These are phyloP conservation scores for Globisporangium radiosum DNA, from an alignment of 352 stramenopile species.

Conservation along the genomic window DNA sequence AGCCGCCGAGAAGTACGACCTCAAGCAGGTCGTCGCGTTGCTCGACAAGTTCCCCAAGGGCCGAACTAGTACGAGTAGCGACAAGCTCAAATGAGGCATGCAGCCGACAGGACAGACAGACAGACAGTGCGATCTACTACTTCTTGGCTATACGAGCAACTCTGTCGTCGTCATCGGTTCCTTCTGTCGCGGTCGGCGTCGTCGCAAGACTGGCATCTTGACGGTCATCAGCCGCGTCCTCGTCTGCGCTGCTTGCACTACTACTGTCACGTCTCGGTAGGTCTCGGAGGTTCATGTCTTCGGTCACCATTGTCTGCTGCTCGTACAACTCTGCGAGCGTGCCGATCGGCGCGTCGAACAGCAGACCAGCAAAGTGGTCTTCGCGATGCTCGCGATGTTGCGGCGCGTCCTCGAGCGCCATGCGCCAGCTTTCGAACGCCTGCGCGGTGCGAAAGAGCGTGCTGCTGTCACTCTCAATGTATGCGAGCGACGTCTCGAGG, in stretches of 20 bases:
- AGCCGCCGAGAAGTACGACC: conserved; percentile 70
- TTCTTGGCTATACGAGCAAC: background rate
- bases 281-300: conserved; percentile 34
- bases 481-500: conserved; percentile 50
- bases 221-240: background rate
- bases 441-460: conserved; percentile 44
- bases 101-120: background rate
- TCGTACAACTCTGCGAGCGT: conserved; percentile 50
- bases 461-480: conserved; percentile 34
- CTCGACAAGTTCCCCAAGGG: conserved; percentile 71
- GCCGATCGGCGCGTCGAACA: conserved; percentile 42
- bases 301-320: conserved; percentile 33
- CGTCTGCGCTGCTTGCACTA: background rate
- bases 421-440: conserved; percentile 59
- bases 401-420: conserved; percentile 58
- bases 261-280: background rate
- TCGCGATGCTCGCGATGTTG: conserved; percentile 33
- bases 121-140: too few species aligned
- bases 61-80: conserved; percentile 13
- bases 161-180: background rate
- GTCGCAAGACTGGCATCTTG: too few species aligned
- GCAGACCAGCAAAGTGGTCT: conserved; percentile 30
- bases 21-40: conserved; percentile 56
- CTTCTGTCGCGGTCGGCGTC: too few species aligned
- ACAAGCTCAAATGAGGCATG: conserved; percentile 17